Evolutionary conservation across 345 rosid species (phyloP).

Genomic region (Gossypium raimondii): DNA sequence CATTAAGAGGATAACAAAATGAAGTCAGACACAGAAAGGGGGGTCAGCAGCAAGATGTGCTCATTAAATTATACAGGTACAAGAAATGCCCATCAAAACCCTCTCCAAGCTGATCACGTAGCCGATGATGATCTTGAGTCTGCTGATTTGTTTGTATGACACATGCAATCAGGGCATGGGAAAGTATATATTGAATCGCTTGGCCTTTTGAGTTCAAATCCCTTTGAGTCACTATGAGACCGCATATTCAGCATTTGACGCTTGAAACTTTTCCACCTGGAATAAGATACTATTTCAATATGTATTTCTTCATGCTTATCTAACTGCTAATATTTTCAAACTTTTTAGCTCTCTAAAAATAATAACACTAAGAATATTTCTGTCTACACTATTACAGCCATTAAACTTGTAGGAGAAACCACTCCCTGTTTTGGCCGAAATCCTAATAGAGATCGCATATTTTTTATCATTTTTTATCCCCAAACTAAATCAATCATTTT

Average conservation of each 20-base stretch:
- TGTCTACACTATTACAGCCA: neutral
- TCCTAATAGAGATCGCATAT: neutral
- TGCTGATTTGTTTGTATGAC: slow-evolving; percentile 62
- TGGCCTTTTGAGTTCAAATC: slow-evolving; percentile 86
- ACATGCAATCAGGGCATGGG: slow-evolving; percentile 99
- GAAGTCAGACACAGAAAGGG: slow-evolving; percentile 36
- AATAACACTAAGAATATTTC: neutral
- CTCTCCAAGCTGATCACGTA: slow-evolving; percentile 29
- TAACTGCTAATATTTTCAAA: slow-evolving; percentile 1
- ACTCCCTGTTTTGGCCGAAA: neutral
- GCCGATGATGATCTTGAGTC: slow-evolving; percentile 42
- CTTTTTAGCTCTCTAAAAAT: neutral
- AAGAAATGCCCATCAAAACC: slow-evolving; percentile 18
- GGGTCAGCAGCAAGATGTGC: slow-evolving; percentile 30
- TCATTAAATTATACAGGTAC: slow-evolving; percentile 24
- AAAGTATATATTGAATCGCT: slow-evolving; percentile 80
- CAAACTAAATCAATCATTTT: neutral
- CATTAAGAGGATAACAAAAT: slow-evolving; percentile 27
- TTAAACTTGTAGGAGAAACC: neutral
- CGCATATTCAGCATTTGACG: slow-evolving; percentile 90
- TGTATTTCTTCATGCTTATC: slow-evolving; percentile 2
- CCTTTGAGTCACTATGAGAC: slow-evolving; percentile 89
- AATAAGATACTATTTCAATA: neutral
- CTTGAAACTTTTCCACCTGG: slow-evolving; percentile 93
- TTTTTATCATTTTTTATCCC: neutral